Evolutionary conservation across 139 green algal species (phyloP).

Genomic region (Chlorella sp.): DNA sequence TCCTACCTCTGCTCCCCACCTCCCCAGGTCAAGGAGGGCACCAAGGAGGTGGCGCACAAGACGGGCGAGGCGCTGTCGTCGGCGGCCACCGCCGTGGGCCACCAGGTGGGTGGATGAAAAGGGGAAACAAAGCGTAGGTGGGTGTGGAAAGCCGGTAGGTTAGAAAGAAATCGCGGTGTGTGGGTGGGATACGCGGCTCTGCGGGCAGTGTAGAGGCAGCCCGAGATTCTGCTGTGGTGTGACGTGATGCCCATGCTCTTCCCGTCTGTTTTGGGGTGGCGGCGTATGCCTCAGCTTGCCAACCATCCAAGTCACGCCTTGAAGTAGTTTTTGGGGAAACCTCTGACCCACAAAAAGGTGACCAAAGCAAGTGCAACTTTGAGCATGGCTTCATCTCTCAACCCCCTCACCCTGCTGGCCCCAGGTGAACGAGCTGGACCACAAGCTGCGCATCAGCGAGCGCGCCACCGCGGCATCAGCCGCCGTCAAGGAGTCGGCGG

Average conservation of each 20-base stretch:
- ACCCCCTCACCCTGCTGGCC: background rate
- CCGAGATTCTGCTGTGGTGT: no score
- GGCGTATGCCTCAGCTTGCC: background rate
- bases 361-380: no score
- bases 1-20: background rate
- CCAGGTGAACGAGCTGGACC: conserved; percentile 27
- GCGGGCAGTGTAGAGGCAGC: no score
- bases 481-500: conserved; percentile 23
- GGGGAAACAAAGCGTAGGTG: background rate
- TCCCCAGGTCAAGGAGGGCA: conserved; percentile 9
- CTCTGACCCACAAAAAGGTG: no score
- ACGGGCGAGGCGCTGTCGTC: background rate
- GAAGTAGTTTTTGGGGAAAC: no score
- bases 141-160: no score
- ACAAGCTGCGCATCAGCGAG: conserved; percentile 33
- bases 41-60: conserved; percentile 22
- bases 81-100: conserved; percentile 3
- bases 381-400: background rate
- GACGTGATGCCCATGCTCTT: background rate
- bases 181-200: background rate
- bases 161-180: no score
- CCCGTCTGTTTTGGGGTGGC: background rate
- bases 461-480: conserved; percentile 1
- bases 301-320: no score
- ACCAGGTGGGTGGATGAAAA: background rate